Evolutionary conservation across 139 green algal species (phyloP).

Genomic region (Trebouxia sp.): DNA sequence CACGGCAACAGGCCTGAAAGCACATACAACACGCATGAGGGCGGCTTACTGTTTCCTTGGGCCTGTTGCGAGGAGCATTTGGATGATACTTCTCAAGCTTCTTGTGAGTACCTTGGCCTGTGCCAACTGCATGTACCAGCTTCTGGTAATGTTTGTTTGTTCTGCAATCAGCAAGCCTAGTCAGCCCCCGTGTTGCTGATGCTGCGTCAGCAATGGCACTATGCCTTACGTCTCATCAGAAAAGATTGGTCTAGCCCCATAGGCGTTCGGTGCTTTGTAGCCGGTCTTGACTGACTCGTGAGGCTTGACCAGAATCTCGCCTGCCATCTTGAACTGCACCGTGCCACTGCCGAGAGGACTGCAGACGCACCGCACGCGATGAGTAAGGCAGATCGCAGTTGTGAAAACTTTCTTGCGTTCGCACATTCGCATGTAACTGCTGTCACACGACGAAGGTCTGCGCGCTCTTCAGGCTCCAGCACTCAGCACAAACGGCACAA

Average conservation of each 20-base stretch:
- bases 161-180: constrained; percentile 31
- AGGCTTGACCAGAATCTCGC: constrained; percentile 43
- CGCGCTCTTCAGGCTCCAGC: too few relatives aligned
- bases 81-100: constrained; percentile 56
- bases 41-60: constrained; percentile 51
- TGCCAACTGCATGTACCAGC: constrained; percentile 33
- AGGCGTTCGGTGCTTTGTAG: constrained; percentile 52
- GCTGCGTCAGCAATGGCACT: not conserved
- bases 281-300: constrained; percentile 43
- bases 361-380: too few relatives aligned
- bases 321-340: constrained; percentile 28
- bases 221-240: constrained; percentile 33
- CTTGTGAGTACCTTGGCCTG: constrained; percentile 40
- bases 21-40: not conserved
- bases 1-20: too few relatives aligned
- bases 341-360: constrained; percentile 19
- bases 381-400: too few relatives aligned
- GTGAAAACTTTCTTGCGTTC: too few relatives aligned
- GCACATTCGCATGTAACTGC: too few relatives aligned
- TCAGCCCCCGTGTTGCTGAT: not conserved
- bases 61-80: constrained; percentile 57
- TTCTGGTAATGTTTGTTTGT: constrained; percentile 44
- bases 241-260: constrained; percentile 45
- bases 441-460: too few relatives aligned
- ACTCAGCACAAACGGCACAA: too few relatives aligned